phyloP scores from a whole-genome alignment of 352 stramenopile genomes.

The Globisporangium radiosum region DNA sequence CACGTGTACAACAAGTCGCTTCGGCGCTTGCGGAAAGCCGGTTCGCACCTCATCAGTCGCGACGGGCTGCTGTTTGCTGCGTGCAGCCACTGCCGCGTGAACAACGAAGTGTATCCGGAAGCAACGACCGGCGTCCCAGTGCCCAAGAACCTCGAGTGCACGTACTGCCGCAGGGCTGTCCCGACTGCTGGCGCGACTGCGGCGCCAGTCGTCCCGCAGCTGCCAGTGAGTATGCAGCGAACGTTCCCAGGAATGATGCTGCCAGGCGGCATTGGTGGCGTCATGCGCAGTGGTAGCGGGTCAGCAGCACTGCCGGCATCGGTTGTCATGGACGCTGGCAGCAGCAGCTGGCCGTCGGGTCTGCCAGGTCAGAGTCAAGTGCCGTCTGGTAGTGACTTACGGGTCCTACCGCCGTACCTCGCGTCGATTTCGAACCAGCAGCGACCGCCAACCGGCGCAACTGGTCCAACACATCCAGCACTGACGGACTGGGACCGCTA shows the following conservation, averaged over 20 bases:
- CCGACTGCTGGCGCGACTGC: conserved; percentile 29
- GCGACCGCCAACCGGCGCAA: background rate
- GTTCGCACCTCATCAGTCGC: conserved; percentile 29
- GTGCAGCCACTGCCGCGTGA: conserved; percentile 45
- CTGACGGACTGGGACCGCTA: conserved; percentile 10
- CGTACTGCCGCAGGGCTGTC: conserved; percentile 46
- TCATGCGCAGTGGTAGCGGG: no score
- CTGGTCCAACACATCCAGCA: no score
- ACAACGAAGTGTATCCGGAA: conserved; percentile 63
- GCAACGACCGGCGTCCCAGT: conserved; percentile 51
- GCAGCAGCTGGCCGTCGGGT: background rate
- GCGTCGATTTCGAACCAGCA: conserved; percentile 13
- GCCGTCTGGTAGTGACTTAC: background rate
- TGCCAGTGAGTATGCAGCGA: background rate
- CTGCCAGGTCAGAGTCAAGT: no score
- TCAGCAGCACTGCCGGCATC: background rate
- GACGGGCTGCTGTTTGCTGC: conserved; percentile 42
- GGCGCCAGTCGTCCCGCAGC: conserved; percentile 11
- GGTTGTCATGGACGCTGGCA: background rate
- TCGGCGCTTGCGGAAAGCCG: conserved; percentile 28
- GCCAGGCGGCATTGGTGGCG: background rate
- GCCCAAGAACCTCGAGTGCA: conserved; percentile 56
- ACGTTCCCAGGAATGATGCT: background rate
- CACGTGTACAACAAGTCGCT: conserved; percentile 70
- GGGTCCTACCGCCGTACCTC: conserved; percentile 20